Evolutionary conservation across 805 yeast species (phyloP), one percentile per base, ranked within the genome.

Genomic region (Zygoascus tannicola): DNA sequence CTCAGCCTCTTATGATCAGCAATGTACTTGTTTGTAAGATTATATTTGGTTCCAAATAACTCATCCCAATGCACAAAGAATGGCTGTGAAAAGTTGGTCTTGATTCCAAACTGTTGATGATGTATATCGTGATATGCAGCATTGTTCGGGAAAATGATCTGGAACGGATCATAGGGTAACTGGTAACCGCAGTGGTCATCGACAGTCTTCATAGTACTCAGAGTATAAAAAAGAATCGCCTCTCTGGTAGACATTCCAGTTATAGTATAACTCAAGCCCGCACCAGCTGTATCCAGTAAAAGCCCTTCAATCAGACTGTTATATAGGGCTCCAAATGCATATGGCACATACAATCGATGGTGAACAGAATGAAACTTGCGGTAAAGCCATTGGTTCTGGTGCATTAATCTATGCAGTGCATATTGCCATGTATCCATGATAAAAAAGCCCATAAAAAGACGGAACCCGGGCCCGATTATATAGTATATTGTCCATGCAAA

Each of bases 171-270:
- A 62, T 69, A 83, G 14, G 97, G 97, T 44, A 92, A 69, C 22
- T 88, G 78, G 63, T 90, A 92, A n/a, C 98, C 98, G 64, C 97
- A 92, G 65, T 92, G 98, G 63, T 92, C 98, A 62, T 92, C 97
- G 40, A 92, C 95, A 1, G 98, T 92, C 64, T 92, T 92, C 75
- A 92, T 64, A 1, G 98, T 92, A 14, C 96, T 85, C 61, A 92
- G 85, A 1, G 90, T 78, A 65, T 71, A 92, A 44, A 92, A 67
- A 10, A 82, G 52, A 19, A 83, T 67, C 41, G 81, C 68, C 65
- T 92, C 97, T 46, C 95, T 77, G 39, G 86, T 83, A 2, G 83
- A 67, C 50, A 92, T 68, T 2, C 73, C 69, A 1, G 83, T 73
- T 5, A 76, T 50, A 32, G 84, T 51, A 47, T 79, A 73, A 1